Evolutionary conservation across 148 eudicot genomes (phyloP).

Genomic region (Pharnaceum exiguum): DNA sequence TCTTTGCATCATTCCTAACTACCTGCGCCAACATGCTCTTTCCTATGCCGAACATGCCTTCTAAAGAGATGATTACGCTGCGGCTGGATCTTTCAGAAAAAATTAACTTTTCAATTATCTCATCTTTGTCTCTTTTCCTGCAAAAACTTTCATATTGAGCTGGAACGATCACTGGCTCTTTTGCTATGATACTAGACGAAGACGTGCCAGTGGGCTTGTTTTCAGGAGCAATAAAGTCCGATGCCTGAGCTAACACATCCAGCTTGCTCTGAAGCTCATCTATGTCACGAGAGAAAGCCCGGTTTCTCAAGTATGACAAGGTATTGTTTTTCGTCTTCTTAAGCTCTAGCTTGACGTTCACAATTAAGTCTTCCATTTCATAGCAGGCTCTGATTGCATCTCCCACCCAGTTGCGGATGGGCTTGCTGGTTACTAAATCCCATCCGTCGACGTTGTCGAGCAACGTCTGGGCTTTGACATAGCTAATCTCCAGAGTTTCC

Average conservation of each 20-base stretch:
- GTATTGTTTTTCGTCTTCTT: background rate
- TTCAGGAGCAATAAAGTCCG: too few species aligned
- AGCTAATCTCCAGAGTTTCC: slow-evolving; percentile 7
- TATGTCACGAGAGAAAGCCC: slow-evolving; percentile 3
- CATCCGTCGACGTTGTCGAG: slow-evolving; percentile 13
- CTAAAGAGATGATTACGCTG: background rate
- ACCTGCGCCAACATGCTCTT: slow-evolving; percentile 12
- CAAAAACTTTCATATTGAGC: slow-evolving; percentile 3
- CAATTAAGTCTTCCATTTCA: slow-evolving; percentile 9
- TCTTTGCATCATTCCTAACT: slow-evolving; percentile 1
- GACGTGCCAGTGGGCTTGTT: background rate
- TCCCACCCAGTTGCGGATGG: slow-evolving; percentile 7
- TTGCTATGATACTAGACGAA: background rate
- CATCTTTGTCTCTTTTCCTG: slow-evolving; percentile 11
- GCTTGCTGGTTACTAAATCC: slow-evolving; percentile 17
- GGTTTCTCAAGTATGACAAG: slow-evolving; percentile 8
- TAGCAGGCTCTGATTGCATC: slow-evolving; percentile 19
- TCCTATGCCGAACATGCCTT: slow-evolving; percentile 22
- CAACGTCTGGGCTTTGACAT: background rate
- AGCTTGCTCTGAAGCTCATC: slow-evolving; percentile 7
- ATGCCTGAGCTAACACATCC: background rate
- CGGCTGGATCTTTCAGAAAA: background rate
- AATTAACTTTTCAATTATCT: background rate
- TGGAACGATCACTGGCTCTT: background rate
- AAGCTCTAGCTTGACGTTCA: background rate